phyloP scores from a whole-genome alignment of 1,139 yeast species.

The Kurtzmaniella natalensis region DNA sequence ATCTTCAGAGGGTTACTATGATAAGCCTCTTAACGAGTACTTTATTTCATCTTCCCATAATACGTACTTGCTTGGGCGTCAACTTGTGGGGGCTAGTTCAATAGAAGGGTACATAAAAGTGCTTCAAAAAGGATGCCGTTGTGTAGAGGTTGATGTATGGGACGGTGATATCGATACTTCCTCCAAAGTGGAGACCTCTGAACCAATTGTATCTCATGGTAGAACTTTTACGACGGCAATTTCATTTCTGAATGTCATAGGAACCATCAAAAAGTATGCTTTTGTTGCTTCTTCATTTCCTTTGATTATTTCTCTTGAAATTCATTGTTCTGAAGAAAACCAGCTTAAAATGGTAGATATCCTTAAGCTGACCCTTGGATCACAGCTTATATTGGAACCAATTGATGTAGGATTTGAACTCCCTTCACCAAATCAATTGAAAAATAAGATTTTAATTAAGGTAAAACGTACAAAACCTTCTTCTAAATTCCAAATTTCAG shows the following conservation, averaged over 20 bases:
- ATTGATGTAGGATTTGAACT: constrained; percentile 27
- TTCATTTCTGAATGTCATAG: constrained; percentile 63
- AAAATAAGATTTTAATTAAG: constrained; percentile 67
- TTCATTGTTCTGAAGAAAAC: constrained; percentile 64
- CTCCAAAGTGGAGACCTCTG: constrained; percentile 27
- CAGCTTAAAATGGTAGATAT: constrained; percentile 56
- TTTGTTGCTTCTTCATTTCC: constrained; percentile 84
- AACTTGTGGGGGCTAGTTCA: constrained; percentile 87
- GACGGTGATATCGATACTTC: constrained; percentile 51
- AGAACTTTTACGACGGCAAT: constrained; percentile 73
- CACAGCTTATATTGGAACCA: constrained; percentile 47
- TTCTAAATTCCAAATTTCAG: constrained; percentile 16
- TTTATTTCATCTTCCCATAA: constrained; percentile 92
- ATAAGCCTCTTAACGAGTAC: constrained; percentile 77
- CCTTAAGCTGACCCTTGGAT: constrained; percentile 56
- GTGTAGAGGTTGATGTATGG: constrained; percentile 94
- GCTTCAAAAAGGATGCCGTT: constrained; percentile 86
- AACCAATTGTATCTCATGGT: constrained; percentile 91
- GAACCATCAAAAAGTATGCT: constrained; percentile 74
- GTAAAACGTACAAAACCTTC: constrained; percentile 55
- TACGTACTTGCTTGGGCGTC: constrained; percentile 85
- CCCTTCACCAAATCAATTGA: constrained; percentile 72
- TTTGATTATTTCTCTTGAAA: constrained; percentile 79
- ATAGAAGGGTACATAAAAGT: constrained; percentile 90
- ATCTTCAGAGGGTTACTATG: constrained; percentile 37